Evolutionary conservation across 2,329 filamentous ascomycete genomes (phyloP).

Genomic region (Penicillium carneum): DNA sequence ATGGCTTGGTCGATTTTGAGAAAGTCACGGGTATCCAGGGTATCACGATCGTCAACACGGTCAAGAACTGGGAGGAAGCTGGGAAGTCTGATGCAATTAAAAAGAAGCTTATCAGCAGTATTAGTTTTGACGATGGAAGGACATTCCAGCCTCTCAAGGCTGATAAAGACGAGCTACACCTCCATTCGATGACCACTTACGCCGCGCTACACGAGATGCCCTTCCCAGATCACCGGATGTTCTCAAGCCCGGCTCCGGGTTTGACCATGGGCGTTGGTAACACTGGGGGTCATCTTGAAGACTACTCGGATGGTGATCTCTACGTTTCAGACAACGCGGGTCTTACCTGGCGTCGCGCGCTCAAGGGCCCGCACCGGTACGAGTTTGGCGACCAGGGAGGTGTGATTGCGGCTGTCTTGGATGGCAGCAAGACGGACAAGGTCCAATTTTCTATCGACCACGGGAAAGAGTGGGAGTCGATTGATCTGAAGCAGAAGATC

Average conservation of each 20-base stretch:
- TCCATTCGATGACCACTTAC: slow-evolving; percentile 86
- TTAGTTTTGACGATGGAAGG: slow-evolving; percentile 94
- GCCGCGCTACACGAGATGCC: slow-evolving; percentile 54
- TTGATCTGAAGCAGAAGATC: slow-evolving; percentile 75
- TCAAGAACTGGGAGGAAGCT: slow-evolving; percentile 83
- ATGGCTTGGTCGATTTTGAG: slow-evolving; percentile 89
- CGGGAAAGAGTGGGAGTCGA: slow-evolving; percentile 79
- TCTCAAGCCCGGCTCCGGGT: slow-evolving; percentile 91
- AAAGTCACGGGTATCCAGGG: slow-evolving; percentile 91
- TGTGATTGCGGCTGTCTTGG: slow-evolving; percentile 80
- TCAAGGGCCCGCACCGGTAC: slow-evolving; percentile 88
- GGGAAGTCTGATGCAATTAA: slow-evolving; percentile 64
- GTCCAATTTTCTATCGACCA: slow-evolving; percentile 86
- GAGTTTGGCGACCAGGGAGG: slow-evolving; percentile 95
- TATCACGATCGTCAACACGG: slow-evolving; percentile 86
- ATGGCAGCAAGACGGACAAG: slow-evolving; percentile 66
- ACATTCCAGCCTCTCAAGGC: slow-evolving; percentile 78
- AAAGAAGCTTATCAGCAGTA: slow-evolving; percentile 74
- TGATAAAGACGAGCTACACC: slow-evolving; percentile 73
- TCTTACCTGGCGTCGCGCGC: slow-evolving; percentile 75
- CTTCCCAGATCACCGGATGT: slow-evolving; percentile 79
- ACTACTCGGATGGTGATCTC: slow-evolving; percentile 76
- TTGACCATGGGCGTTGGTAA: slow-evolving; percentile 95
- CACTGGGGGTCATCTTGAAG: slow-evolving; percentile 74
- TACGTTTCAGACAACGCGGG: slow-evolving; percentile 93